These are phyloP conservation scores for Penicillium digitatum DNA, from an alignment of 2,329 filamentous ascomycete genomes.

Conservation along the genomic window DNA sequence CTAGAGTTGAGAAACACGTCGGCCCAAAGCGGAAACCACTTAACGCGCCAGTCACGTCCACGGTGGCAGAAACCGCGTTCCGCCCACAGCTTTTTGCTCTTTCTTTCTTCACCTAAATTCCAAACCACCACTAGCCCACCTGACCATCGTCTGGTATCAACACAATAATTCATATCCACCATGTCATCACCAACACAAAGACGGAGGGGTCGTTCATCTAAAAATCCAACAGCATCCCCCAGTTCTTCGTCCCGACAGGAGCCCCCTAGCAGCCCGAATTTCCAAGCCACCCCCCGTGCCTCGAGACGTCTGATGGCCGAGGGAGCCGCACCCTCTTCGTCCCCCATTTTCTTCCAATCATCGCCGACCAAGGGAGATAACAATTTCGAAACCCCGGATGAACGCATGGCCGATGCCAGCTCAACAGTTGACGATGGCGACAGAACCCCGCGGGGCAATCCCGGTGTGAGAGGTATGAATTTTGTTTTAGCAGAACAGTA, in stretches of 20 bases:
- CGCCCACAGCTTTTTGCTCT: constrained; percentile 22
- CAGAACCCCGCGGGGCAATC: constrained; percentile 41
- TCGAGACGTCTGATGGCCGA: constrained; percentile 41
- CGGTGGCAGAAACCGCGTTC: constrained; percentile 23
- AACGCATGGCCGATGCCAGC: constrained; percentile 45
- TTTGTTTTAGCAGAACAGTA: background rate
- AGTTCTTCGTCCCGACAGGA: constrained; percentile 33
- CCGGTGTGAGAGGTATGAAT: constrained; percentile 39
- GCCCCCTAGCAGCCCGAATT: constrained; percentile 34
- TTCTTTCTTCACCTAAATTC: constrained; percentile 19
- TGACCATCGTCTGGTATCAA: constrained; percentile 15
- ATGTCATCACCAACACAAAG: constrained; percentile 46
- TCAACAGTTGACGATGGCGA: constrained; percentile 48
- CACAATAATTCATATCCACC: constrained; percentile 19
- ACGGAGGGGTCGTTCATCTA: constrained; percentile 41
- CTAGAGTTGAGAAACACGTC: constrained; percentile 12
- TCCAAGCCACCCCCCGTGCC: constrained; percentile 46
- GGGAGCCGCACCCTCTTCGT: constrained; percentile 58
- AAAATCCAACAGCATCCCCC: constrained; percentile 40
- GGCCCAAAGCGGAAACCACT: constrained; percentile 30
- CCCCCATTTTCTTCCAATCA: constrained; percentile 73
- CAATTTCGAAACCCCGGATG: constrained; percentile 39
- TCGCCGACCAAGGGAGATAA: constrained; percentile 51
- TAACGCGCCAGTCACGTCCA: constrained; percentile 31
- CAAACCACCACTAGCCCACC: constrained; percentile 13